Evolutionary conservation across 257 asterid species (phyloP).

Genomic region (Lantana camara): DNA sequence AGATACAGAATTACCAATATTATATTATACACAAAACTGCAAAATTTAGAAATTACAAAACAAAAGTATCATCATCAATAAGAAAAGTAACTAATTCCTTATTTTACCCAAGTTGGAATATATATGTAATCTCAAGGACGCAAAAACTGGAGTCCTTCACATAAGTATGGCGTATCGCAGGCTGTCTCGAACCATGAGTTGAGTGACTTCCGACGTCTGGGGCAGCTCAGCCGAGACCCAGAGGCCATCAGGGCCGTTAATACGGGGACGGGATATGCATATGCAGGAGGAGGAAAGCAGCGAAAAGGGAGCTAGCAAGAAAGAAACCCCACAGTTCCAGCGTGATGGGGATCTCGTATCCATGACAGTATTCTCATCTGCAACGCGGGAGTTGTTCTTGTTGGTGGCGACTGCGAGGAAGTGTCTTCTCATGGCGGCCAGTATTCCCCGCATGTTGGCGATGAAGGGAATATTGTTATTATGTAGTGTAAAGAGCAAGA

Average conservation of each 20-base stretch:
- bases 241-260: constrained; percentile 42
- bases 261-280: constrained; percentile 36
- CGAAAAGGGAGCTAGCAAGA: constrained; percentile 39
- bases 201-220: constrained; percentile 47
- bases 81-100: neutral
- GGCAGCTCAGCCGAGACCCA: constrained; percentile 54
- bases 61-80: neutral
- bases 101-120: neutral
- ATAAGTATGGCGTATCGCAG: constrained; percentile 54
- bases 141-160: constrained; percentile 29
- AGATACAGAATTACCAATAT: constrained; percentile 2
- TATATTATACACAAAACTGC: too few relatives aligned
- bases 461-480: neutral
- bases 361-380: constrained; percentile 36
- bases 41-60: neutral
- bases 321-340: constrained; percentile 31
- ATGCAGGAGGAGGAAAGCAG: constrained; percentile 40
- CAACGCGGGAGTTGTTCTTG: constrained; percentile 47
- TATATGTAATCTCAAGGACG: neutral
- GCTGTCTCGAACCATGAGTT: constrained; percentile 54
- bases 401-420: constrained; percentile 32
- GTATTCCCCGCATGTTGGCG: constrained; percentile 29
- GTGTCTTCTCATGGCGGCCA: constrained; percentile 31
- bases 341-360: constrained; percentile 21
- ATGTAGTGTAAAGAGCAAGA: neutral